Conservation (phyloP, 345 rosid species). For the Streptanthus diversifolius region DNA sequence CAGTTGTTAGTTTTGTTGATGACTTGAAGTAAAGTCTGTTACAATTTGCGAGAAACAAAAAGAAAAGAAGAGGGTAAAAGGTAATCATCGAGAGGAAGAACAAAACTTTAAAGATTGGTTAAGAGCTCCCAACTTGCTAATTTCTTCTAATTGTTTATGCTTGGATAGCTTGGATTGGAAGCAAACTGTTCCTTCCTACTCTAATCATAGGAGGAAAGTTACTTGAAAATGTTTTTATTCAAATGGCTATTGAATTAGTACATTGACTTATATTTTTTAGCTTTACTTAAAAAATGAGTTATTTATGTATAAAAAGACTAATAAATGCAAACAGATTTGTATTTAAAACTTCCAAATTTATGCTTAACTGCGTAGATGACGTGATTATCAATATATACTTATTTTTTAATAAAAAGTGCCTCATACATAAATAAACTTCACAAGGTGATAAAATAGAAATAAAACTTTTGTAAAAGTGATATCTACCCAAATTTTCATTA, state of each 20-base stretch:
- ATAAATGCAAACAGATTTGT: too few species aligned
- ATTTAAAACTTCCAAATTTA: too few species aligned
- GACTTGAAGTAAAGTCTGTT: conserved; percentile 24
- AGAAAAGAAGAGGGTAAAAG: conserved; percentile 6
- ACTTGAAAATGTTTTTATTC: neutral
- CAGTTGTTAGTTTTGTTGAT: conserved; percentile 17
- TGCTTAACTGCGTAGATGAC: too few species aligned
- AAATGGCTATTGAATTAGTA: neutral
- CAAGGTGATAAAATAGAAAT: too few species aligned
- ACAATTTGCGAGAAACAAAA: conserved; percentile 7
- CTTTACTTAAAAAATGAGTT: too few species aligned
- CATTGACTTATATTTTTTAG: neutral
- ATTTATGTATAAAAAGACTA: too few species aligned
- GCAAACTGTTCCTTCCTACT: conserved; percentile 12
- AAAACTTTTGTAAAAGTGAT: too few species aligned
- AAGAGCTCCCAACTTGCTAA: conserved; percentile 28
- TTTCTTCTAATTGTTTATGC: conserved; percentile 27
- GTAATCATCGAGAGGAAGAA: conserved; percentile 14
- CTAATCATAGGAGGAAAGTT: conserved; percentile 1
- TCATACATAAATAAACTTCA: too few species aligned
- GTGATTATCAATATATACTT: too few species aligned
- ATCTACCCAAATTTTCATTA: too few species aligned
- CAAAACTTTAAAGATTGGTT: conserved; percentile 30
- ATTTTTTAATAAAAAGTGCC: too few species aligned
- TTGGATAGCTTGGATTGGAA: conserved; percentile 17